Conservation (phyloP, 2,329 filamentous ascomycete species). For the Gremmenia infestans region DNA sequence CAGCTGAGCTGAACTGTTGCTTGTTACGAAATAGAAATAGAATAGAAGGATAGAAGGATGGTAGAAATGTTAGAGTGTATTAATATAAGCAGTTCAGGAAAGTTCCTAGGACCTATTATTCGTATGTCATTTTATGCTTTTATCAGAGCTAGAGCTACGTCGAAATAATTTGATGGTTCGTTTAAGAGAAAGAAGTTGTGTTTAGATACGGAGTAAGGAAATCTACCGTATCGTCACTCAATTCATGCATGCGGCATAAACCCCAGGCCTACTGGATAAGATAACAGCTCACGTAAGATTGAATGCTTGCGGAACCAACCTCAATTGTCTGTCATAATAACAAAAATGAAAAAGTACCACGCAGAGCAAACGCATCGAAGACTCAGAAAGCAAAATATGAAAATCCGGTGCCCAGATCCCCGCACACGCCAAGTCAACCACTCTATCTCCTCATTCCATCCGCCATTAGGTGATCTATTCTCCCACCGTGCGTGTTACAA, state of each 20-base stretch:
- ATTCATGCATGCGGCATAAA: not conserved
- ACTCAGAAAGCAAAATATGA: constrained; percentile 12
- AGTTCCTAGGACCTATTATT: no score
- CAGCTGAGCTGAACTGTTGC: no score
- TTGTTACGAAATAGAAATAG: no score
- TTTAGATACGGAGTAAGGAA: not conserved
- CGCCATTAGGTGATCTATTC: constrained; percentile 30
- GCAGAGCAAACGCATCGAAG: constrained; percentile 9
- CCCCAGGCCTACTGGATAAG: not conserved
- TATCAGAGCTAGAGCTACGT: no score
- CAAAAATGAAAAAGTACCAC: constrained; percentile 14
- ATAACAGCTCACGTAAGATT: constrained; percentile 58
- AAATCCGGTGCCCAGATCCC: constrained; percentile 20
- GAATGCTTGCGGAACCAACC: constrained; percentile 19
- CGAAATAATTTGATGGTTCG: no score
- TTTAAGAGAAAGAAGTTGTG: no score
- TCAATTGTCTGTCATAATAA: constrained; percentile 12
- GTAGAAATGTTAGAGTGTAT: no score
- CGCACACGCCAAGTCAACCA: constrained; percentile 25
- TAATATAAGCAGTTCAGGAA: no score
- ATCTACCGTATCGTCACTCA: not conserved
- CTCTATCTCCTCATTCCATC: constrained; percentile 21
- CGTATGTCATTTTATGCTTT: no score
- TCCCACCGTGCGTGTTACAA: constrained; percentile 19
- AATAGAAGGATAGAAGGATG: no score